These are phyloP conservation scores for Phytophthora pluvialis DNA, from an alignment of 352 stramenopile genomes.

Conservation along the genomic window DNA sequence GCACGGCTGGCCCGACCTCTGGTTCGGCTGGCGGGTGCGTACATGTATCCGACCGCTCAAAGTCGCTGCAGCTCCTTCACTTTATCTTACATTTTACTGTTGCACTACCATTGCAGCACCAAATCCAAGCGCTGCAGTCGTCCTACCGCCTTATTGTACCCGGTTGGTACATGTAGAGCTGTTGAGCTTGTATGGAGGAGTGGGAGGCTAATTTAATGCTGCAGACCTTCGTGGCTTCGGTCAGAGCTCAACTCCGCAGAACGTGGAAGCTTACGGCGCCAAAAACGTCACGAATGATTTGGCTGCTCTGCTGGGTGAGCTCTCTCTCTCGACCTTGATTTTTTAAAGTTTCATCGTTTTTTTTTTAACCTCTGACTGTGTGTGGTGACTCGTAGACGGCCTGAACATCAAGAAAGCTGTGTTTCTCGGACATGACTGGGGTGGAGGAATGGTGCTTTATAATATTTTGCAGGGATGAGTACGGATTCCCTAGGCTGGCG, in stretches of 20 bases:
- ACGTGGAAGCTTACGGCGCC: constrained; percentile 56
- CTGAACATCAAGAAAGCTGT: constrained; percentile 70
- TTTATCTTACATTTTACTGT: not conserved
- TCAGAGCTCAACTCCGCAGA: constrained; percentile 54
- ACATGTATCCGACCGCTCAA: not conserved
- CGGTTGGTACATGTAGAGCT: constrained; percentile 22
- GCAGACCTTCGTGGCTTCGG: constrained; percentile 70
- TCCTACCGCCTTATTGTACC: constrained; percentile 66
- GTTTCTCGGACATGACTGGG: constrained; percentile 82
- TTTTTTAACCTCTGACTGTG: not conserved
- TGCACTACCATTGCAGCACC: constrained; percentile 41
- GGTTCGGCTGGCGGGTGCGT: constrained; percentile 66
- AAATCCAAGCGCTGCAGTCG: constrained; percentile 57
- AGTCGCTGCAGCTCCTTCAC: not conserved
- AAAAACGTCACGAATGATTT: constrained; percentile 70
- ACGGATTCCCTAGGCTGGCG: not conserved
- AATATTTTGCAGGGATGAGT: not conserved
- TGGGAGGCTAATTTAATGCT: not conserved
- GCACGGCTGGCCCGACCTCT: constrained; percentile 77
- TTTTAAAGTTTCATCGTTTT: not conserved
- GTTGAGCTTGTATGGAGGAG: not conserved
- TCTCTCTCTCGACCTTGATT: not conserved
- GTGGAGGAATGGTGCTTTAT: constrained; percentile 43
- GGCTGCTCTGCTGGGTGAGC: constrained; percentile 51
- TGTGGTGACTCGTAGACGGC: constrained; percentile 38